Evolutionary conservation across 495 filamentous ascomycete genomes (phyloP).

Genomic region (Lasiosphaeria ovina): DNA sequence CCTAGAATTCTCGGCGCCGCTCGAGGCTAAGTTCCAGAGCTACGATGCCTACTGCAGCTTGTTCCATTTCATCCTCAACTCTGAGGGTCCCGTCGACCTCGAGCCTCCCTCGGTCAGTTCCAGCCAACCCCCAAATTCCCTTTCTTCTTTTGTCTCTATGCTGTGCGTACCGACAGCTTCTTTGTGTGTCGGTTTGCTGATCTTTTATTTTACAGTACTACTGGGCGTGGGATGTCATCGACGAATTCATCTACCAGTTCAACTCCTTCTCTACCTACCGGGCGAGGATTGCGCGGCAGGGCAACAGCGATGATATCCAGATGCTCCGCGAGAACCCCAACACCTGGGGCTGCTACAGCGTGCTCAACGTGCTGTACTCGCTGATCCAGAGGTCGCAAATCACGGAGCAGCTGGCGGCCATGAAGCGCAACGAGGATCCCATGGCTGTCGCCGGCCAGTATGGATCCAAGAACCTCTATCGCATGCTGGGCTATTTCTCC

Average conservation of each 20-base stretch:
- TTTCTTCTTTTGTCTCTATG: neutral
- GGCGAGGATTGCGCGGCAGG: constrained; percentile 82
- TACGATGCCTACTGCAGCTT: constrained; percentile 99
- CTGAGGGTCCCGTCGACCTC: constrained; percentile 93
- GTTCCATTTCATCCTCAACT: constrained; percentile 98
- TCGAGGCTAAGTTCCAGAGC: constrained; percentile 94
- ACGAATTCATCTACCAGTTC: constrained; percentile 99
- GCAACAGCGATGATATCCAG: constrained; percentile 82
- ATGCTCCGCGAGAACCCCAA: constrained; percentile 94
- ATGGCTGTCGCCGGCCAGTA: constrained; percentile 87
- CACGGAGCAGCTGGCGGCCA: constrained; percentile 90
- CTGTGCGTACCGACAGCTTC: neutral
- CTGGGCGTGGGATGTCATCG: constrained; percentile 99
- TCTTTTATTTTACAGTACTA: constrained; percentile 65
- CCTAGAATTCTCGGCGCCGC: constrained; percentile 87
- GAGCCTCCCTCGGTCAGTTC: constrained; percentile 87
- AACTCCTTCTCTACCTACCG: constrained; percentile 98
- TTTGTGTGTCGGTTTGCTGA: constrained; percentile 17
- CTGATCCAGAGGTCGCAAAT: constrained; percentile 98
- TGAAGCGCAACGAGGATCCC: constrained; percentile 89
- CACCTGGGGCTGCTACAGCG: constrained; percentile 99
- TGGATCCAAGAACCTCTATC: constrained; percentile 85
- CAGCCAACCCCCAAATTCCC: neutral
- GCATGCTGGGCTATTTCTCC: constrained; percentile 98
- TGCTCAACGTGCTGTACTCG: constrained; percentile 98